phyloP scores from a whole-genome alignment of 805 yeast species.

The Allodekkera sacchari region DNA sequence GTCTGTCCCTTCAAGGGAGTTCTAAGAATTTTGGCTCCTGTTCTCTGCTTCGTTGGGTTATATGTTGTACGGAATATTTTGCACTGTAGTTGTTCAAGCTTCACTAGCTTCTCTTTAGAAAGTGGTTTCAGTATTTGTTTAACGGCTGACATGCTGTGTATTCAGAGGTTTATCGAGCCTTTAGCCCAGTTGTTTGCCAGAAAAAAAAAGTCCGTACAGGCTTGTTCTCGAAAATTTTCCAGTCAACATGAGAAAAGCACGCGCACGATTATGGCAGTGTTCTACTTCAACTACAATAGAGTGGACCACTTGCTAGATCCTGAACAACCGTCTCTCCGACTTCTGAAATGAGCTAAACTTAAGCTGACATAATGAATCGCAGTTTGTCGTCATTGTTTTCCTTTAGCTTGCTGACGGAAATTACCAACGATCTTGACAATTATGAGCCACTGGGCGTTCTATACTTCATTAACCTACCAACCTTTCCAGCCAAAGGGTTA shows the following conservation, averaged over 20 bases:
- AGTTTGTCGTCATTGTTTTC: too few species aligned
- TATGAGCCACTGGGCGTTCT: constrained; percentile 44
- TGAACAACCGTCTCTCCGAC: too few species aligned
- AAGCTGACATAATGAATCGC: too few species aligned
- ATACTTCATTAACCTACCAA: constrained; percentile 35
- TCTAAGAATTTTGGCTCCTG: constrained; percentile 64
- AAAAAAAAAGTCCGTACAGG: too few species aligned
- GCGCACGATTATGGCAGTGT: too few species aligned
- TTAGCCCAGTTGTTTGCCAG: too few species aligned
- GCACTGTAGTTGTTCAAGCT: constrained; percentile 53
- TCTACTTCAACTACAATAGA: too few species aligned
- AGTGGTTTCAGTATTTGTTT: constrained; percentile 23
- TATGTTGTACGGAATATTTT: constrained; percentile 61
- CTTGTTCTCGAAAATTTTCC: too few species aligned
- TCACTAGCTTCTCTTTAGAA: constrained; percentile 38
- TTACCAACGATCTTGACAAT: constrained; percentile 32
- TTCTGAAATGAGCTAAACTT: too few species aligned
- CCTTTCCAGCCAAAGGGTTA: constrained; percentile 27
- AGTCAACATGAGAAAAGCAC: too few species aligned
- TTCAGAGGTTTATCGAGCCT: too few species aligned
- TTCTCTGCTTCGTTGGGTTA: constrained; percentile 58
- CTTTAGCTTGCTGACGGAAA: constrained; percentile 6
- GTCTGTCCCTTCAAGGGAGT: constrained; percentile 66
- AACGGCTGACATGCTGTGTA: constrained; percentile 11
- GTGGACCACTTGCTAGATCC: too few species aligned